Percentiles rank a stretch among this genome's conserved stretches.
These are phyloP conservation scores for Nymphaea thermarum DNA, from an alignment of 164 flowering plant genomes.

Conservation along the genomic window DNA sequence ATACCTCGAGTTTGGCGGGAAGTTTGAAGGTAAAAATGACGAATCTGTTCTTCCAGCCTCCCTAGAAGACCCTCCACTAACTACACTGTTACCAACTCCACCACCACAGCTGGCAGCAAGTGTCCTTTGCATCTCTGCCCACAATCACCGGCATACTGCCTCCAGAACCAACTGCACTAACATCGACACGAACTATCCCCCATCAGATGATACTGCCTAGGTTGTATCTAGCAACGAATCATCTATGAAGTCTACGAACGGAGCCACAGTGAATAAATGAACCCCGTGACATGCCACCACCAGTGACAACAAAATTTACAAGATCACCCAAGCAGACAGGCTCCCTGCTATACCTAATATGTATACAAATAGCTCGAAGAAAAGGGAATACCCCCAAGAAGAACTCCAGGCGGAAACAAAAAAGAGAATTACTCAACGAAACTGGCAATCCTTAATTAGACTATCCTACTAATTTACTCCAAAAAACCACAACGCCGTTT, in stretches of 20 bases:
- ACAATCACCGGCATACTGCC: conserved; percentile 87
- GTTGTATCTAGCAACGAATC: neutral
- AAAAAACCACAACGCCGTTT: neutral
- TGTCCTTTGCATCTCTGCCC: conserved; percentile 95
- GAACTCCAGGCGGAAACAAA: too few relatives aligned
- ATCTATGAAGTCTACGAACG: neutral
- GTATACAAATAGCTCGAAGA: neutral
- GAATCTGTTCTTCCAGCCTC: conserved; percentile 64
- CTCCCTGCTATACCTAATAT: neutral
- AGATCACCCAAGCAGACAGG: neutral
- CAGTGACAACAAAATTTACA: neutral
- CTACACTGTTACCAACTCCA: conserved; percentile 67
- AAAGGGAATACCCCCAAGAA: too few relatives aligned
- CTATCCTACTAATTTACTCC: neutral
- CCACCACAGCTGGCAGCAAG: conserved; percentile 72
- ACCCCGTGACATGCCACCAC: neutral
- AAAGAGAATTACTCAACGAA: neutral
- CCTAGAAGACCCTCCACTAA: conserved; percentile 63
- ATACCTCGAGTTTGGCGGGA: conserved; percentile 59
- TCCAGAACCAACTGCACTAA: conserved; percentile 38
- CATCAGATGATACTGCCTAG: neutral
- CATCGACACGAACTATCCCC: conserved; percentile 13
- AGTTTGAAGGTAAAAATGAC: conserved; percentile 48
- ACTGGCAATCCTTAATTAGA: neutral
- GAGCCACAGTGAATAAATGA: neutral